Conservation (phyloP, 139 green algal genomes). For the Zygnema circumcarinatum region DNA sequence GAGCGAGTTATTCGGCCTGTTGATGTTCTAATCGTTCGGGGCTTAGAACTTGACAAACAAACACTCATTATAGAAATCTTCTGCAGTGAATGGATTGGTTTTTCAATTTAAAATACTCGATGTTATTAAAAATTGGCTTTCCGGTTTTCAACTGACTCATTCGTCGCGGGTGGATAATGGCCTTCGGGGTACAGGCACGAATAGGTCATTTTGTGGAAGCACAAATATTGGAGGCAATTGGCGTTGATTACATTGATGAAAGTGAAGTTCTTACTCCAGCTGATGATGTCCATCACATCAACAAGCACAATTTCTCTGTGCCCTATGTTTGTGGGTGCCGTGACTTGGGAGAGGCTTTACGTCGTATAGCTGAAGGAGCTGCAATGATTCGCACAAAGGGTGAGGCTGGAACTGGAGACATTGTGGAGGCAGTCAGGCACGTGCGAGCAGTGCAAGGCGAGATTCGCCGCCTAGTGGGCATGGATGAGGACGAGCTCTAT, state of each 20-base stretch:
- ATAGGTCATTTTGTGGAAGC: constrained; percentile 99
- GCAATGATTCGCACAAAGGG: constrained; percentile 94
- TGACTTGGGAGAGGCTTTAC: constrained; percentile 96
- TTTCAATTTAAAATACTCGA: no score
- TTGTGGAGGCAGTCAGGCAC: constrained; percentile 98
- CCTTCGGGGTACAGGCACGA: no score
- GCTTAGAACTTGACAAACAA: no score
- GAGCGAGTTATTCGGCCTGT: no score
- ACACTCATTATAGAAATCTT: no score
- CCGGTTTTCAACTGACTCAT: no score
- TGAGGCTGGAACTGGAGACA: constrained; percentile 97
- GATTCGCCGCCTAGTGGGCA: constrained; percentile 91
- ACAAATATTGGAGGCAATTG: constrained; percentile 95
- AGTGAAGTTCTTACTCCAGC: constrained; percentile 97
- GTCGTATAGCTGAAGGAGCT: constrained; percentile 93
- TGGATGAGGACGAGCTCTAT: constrained; percentile 99
- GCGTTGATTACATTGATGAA: constrained; percentile 98
- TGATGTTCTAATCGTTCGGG: no score
- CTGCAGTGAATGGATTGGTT: no score
- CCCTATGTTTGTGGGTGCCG: constrained; percentile 99
- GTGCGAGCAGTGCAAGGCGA: constrained; percentile 91
- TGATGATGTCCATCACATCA: constrained; percentile 99
- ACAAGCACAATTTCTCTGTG: constrained; percentile 99
- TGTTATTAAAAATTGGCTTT: no score
- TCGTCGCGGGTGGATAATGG: no score